Conservation (phyloP, 495 filamentous ascomycete species). For the Amniculicola lignicola region DNA sequence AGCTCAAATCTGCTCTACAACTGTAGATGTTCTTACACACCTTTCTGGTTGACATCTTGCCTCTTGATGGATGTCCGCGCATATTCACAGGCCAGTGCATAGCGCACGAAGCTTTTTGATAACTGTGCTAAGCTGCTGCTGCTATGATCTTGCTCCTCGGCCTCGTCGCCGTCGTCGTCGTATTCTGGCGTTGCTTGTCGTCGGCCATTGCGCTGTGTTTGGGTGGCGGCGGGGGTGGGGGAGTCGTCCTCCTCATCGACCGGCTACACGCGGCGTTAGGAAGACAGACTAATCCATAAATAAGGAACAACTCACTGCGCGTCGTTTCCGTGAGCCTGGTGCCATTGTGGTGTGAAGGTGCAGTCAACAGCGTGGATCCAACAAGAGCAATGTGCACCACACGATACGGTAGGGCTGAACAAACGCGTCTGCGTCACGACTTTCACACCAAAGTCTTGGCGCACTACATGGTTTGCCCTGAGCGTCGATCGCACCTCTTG, state of each 20-base stretch:
- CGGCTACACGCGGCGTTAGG: slow-evolving; percentile 1
- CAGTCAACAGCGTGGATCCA: no score
- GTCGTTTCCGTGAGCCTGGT: slow-evolving; percentile 24
- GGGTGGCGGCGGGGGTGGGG: slow-evolving; percentile 5
- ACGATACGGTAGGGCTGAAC: no score
- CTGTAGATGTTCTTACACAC: slow-evolving; percentile 39
- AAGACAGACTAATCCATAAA: not conserved
- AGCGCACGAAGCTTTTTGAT: slow-evolving; percentile 86
- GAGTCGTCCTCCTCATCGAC: slow-evolving; percentile 19
- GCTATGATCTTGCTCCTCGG: slow-evolving; percentile 35
- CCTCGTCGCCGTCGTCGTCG: slow-evolving; percentile 33
- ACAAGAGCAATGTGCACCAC: no score
- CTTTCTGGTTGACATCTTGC: slow-evolving; percentile 74
- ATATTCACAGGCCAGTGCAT: slow-evolving; percentile 85
- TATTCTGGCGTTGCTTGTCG: slow-evolving; percentile 2
- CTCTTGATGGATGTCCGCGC: slow-evolving; percentile 73
- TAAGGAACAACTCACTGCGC: slow-evolving; percentile 21
- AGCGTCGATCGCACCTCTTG: no score
- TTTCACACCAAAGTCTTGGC: no score
- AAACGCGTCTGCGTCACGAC: no score
- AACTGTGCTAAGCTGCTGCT: slow-evolving; percentile 58
- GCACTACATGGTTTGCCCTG: no score
- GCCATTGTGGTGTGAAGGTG: not conserved
- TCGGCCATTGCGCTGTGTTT: slow-evolving; percentile 14
- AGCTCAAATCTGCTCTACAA: not conserved